Evolutionary conservation across 805 yeast genomes (phyloP).

Genomic region (Zygosaccharomyces bisporus): DNA sequence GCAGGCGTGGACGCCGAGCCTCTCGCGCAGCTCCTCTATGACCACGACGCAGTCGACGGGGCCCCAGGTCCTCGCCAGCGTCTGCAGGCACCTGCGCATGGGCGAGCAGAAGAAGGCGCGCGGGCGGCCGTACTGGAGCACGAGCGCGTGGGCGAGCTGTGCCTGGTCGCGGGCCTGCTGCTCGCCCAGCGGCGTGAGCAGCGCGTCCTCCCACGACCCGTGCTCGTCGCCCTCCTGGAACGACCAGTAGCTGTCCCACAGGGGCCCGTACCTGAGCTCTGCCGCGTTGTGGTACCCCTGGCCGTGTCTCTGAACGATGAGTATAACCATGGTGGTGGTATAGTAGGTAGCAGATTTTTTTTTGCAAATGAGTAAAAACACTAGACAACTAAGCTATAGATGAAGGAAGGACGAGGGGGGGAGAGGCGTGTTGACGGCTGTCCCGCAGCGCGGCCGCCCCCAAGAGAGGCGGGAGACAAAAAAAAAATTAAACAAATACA

Average conservation of each 20-base stretch:
- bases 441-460: no score
- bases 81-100: constrained; percentile 58
- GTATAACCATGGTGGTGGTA: no score
- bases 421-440: no score
- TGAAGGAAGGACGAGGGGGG: no score
- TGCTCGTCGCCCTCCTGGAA: constrained; percentile 51
- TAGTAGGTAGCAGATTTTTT: no score
- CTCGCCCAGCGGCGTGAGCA: constrained; percentile 51
- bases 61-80: constrained; percentile 49
- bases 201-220: constrained; percentile 49
- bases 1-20: constrained; percentile 56
- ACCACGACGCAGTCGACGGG: constrained; percentile 41
- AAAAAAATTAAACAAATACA: no score
- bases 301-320: constrained; percentile 49
- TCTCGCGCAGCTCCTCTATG: constrained; percentile 55
- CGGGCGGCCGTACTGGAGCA: constrained; percentile 47
- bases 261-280: constrained; percentile 52
- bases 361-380: no score
- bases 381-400: constrained; percentile 20
- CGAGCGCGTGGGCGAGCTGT: constrained; percentile 25
- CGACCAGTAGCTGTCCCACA: constrained; percentile 59
- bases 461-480: no score
- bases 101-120: constrained; percentile 56
- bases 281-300: constrained; percentile 64
- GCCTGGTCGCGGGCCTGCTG: constrained; percentile 35